Conservation (phyloP, 345 rosid species). For the Syzygium aromaticum region DNA sequence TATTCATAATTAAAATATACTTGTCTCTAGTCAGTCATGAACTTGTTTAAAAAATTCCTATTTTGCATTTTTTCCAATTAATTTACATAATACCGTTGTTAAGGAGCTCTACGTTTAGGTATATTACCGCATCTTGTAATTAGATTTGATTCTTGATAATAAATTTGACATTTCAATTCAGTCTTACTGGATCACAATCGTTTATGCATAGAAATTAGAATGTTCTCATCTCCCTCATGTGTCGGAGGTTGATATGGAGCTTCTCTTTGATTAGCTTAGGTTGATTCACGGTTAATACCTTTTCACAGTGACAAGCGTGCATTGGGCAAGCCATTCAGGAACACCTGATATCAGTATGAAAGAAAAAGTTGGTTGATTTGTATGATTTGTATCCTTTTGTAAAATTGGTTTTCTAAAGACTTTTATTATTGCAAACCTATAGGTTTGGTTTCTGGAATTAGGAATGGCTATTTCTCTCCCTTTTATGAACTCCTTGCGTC, state of each 20-base stretch:
- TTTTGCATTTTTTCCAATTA: not conserved
- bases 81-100: not conserved
- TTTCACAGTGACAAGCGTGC: not conserved
- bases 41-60: not conserved
- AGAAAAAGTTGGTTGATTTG: not conserved
- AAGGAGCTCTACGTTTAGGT: not conserved
- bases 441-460: not conserved
- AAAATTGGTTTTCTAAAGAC: not conserved
- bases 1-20: not conserved
- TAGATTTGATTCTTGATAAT: not conserved
- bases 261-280: not conserved
- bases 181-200: not conserved
- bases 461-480: not conserved
- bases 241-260: not conserved
- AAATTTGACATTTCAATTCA: not conserved
- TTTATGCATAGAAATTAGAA: not conserved
- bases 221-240: not conserved
- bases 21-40: not conserved
- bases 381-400: not conserved
- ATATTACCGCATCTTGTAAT: not conserved
- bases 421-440: not conserved
- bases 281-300: not conserved
- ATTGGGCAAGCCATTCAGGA: not conserved
- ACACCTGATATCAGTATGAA: not conserved
- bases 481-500: not conserved